A percentile compares a stretch with the other conserved stretches of the same genome.
These are phyloP conservation scores for Candida neerlandica DNA, from an alignment of 1,139 yeast species.

Conservation along the genomic window DNA sequence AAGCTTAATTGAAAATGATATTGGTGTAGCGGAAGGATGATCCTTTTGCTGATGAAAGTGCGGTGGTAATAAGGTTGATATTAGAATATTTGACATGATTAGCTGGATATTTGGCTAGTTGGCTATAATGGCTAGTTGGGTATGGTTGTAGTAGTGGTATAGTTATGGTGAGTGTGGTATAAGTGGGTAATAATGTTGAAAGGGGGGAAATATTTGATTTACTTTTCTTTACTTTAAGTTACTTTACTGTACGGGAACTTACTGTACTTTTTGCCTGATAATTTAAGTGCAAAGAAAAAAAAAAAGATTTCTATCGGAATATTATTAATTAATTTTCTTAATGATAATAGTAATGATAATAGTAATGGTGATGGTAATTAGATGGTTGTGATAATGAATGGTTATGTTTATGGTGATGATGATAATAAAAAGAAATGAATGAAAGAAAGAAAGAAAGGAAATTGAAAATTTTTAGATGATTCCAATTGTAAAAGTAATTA, in stretches of 20 bases:
- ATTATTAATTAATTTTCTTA: too few relatives aligned
- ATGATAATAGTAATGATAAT: neutral
- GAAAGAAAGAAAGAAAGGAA: neutral
- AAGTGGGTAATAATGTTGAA: neutral
- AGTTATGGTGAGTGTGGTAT: too few relatives aligned
- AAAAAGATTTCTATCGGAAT: neutral
- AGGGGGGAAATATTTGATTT: neutral
- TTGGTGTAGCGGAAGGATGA: neutral
- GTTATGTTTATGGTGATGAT: too few relatives aligned
- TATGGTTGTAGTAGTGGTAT: neutral
- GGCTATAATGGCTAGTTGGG: too few relatives aligned
- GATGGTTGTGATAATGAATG: neutral
- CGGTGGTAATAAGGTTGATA: slow-evolving; percentile 10
- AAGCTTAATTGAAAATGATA: slow-evolving; percentile 30
- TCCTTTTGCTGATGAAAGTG: neutral
- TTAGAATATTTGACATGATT: slow-evolving; percentile 8
- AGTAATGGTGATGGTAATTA: neutral
- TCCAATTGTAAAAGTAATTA: neutral
- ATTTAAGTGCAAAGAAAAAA: neutral
- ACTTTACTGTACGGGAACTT: too few relatives aligned
- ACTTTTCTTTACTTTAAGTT: too few relatives aligned
- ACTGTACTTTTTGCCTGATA: too few relatives aligned
- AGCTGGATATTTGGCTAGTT: too few relatives aligned
- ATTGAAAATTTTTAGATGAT: neutral
- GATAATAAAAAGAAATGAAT: neutral